Evolutionary conservation across 2,329 filamentous ascomycete species (phyloP).

Genomic region (Pseudopyrenochaeta lycopersici): DNA sequence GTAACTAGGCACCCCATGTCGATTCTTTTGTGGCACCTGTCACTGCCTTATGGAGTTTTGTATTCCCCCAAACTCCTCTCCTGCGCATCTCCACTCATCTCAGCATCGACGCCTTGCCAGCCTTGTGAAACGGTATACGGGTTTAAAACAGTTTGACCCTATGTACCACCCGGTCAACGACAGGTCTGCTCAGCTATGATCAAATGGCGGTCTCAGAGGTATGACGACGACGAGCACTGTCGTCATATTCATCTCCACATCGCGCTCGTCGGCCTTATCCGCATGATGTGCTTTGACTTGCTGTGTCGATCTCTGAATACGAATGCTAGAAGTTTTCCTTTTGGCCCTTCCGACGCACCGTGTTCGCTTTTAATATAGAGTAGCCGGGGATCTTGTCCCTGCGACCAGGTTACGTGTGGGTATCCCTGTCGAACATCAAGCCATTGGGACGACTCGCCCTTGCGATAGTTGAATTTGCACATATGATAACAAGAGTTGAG

Average conservation of each 20-base stretch:
- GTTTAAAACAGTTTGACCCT: not conserved
- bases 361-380: not conserved
- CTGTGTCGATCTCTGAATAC: not conserved
- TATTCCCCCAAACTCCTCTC: not conserved
- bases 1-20: slow-evolving; percentile 25
- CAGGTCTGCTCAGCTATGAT: not conserved
- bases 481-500: not conserved
- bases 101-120: not conserved
- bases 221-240: not conserved
- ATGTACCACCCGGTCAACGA: not conserved
- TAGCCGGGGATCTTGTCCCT: not conserved
- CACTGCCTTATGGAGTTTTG: slow-evolving; percentile 15
- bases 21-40: slow-evolving; percentile 29
- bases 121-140: not conserved
- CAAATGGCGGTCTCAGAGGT: not conserved
- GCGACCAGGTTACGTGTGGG: not conserved
- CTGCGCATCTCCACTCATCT: not conserved
- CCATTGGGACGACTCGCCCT: not conserved
- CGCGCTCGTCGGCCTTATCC: not conserved
- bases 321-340: not conserved
- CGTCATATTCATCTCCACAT: not conserved
- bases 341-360: not conserved
- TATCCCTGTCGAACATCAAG: slow-evolving; percentile 1
- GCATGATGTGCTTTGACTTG: not conserved
- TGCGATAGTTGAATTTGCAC: not conserved